Evolutionary conservation across 1,284 basidiomycete genomes (phyloP), one percentile per base, ranked within the genome.

Genomic region (Tylopilus sp.): DNA sequence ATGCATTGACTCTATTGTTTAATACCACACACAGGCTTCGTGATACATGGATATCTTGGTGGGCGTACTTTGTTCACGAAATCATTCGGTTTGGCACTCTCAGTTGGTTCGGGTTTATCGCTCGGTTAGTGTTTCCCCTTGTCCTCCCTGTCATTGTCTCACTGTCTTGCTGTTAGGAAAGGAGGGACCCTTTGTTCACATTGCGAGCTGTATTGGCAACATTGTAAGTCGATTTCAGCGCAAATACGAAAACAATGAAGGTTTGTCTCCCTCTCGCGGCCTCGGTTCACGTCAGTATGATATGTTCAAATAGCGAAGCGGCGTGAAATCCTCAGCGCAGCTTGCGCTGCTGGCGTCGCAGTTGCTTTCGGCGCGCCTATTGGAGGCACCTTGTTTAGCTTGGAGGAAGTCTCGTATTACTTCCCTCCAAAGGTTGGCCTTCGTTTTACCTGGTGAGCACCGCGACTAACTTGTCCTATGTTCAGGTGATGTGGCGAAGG

Each of bases 101-200:
- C 91, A 5, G 94, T 97, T 18, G 94, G 89, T 4, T 94, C 91
- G 2, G 95, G 94, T 1, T 72, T 97, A 26, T 86, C 89, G 4
- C 76, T 97, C 13, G 94, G 92, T 76, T 43, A 45, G 70, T 55
- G 29, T 15, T 21, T 25, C 45, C n/a, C 16, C 15, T 44, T 16
- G 10, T 53, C 57, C 30, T 49, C 52, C 5, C 43, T 45, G 25
- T 29, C 6, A n/a, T 36, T 52, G 55, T n/a, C 35, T 28, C 26
- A 39, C 9, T 45, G n/a, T 49, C 25, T 42, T 40, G 6, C 6
- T 29, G 0, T 26, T 39, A 74, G 79, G 82, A 41, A 96, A 97
- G 74, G 96, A 97, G 71, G 96, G 96, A 0, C 96, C 95, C 0
- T 90, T 98, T 63, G 95, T 98, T 1, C 96, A 98, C 65, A 97